Evolutionary conservation across 2,329 filamentous ascomycete genomes (phyloP), one percentile per base, ranked within the genome.

Genomic region (Sporothrix phasma): DNA sequence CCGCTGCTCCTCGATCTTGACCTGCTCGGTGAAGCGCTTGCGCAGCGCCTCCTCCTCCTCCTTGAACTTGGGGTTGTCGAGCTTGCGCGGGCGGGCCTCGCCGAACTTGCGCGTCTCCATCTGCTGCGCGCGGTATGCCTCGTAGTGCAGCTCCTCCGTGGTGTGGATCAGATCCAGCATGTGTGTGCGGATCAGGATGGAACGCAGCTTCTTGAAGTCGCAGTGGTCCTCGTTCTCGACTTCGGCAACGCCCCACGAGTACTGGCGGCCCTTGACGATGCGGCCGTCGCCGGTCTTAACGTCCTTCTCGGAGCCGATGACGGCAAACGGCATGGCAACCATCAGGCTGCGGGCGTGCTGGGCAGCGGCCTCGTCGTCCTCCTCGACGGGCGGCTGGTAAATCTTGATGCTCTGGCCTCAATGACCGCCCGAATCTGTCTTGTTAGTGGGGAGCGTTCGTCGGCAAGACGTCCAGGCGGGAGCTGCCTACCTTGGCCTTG

Each of bases 31-130:
- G 81, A 99, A 99, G 72, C 95, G 87, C 87, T 99, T 99, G 80
- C 94, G 88, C 69, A 99, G 87, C 67, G 90, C 90, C 84, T 99
- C 94, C 76, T 99, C 94, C 79, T 99, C 94, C 78, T 99, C 94
- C 86, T 99, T 99, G 86, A 97, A 99, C 84, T 99, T 99, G 80
- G 94, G 94, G 84, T 99, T 99, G 81, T 99, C 94, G 72, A 99
- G 84, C 86, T 99, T 99, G 79, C 93, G 85, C 71, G 94, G 94
- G 70, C 93, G 88, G 66, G 92, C 93, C 81, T 99, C 95, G 78
- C 94, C 94, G 72, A 99, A 97, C 81, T 99, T 99, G 80, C 94
- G 87, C 60, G 94, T 99, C 84, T 99, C 94, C 94, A 99, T 99
- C 80, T 99, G 95, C 79, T 96, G 91, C 63, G 94, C 94, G 72